A percentile compares a stretch with the other conserved stretches of the same genome.
Conservation (phyloP, 768 basidiomycete species). For the Butyriboletus loyo region DNA sequence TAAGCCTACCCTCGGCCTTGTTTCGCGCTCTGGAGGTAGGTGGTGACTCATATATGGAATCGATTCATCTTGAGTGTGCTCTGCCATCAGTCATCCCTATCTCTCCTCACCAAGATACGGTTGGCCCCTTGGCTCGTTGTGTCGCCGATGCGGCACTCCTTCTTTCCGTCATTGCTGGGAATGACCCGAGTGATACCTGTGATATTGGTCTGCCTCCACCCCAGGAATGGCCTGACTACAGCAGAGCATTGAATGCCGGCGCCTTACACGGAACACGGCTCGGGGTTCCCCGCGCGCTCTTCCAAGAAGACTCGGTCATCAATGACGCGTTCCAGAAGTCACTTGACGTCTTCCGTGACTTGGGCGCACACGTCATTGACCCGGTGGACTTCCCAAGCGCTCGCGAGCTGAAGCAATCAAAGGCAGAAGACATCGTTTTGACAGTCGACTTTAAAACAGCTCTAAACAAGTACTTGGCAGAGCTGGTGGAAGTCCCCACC, state of each 20-base stretch:
- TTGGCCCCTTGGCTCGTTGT: slow-evolving; percentile 36
- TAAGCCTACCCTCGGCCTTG: slow-evolving; percentile 42
- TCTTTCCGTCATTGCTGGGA: slow-evolving; percentile 40
- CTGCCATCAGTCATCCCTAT: slow-evolving; percentile 43
- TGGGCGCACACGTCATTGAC: slow-evolving; percentile 53
- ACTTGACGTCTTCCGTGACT: slow-evolving; percentile 34
- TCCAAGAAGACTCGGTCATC: slow-evolving; percentile 22
- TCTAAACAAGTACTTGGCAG: slow-evolving; percentile 43
- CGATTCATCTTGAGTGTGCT: neutral
- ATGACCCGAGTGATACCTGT: slow-evolving; percentile 39
- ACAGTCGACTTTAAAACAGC: slow-evolving; percentile 57
- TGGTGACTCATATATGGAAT: neutral
- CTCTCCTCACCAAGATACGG: slow-evolving; percentile 39
- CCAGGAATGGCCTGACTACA: slow-evolving; percentile 50
- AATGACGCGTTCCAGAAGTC: slow-evolving; percentile 38
- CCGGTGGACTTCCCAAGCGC: slow-evolving; percentile 60
- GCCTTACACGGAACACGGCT: slow-evolving; percentile 46
- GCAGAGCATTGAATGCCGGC: slow-evolving; percentile 43
- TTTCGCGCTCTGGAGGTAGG: slow-evolving; percentile 38
- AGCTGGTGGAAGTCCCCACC: slow-evolving; percentile 52
- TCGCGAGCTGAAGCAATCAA: slow-evolving; percentile 42
- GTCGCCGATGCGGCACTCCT: slow-evolving; percentile 40
- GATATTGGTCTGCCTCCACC: slow-evolving; percentile 44
- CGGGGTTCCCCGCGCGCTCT: slow-evolving; percentile 41
- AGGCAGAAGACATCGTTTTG: slow-evolving; percentile 55